Evolutionary conservation across 441 rosid species (phyloP).

Genomic region (Gossypium davidsonii): DNA sequence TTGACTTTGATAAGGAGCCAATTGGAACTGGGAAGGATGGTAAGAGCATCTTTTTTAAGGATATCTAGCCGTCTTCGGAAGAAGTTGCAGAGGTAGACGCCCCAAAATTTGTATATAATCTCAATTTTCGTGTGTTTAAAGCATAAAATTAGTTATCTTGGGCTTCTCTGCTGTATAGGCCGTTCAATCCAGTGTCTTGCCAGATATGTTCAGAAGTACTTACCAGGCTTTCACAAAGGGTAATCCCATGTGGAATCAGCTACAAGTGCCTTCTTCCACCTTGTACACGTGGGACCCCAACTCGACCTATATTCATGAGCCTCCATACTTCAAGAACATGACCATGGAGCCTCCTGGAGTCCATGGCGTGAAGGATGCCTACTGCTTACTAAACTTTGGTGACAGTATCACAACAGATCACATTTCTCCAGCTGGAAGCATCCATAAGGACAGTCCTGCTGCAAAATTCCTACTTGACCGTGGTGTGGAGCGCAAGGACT

Average conservation of each 20-base stretch:
- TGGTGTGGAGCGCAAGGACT: conserved; percentile 82
- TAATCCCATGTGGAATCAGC: conserved; percentile 88
- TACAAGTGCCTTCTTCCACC: conserved; percentile 54
- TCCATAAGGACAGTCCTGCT: conserved; percentile 93
- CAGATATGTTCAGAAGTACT: conserved; percentile 87
- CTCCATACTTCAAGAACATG: conserved; percentile 95
- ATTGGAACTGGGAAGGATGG: conserved; percentile 89
- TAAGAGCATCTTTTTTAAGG: conserved; percentile 65
- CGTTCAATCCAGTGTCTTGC: conserved; percentile 90
- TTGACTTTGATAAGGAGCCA: conserved; percentile 91
- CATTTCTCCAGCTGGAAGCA: conserved; percentile 96
- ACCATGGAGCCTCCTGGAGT: conserved; percentile 89
- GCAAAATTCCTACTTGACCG: conserved; percentile 81
- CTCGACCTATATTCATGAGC: conserved; percentile 96
- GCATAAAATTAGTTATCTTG: conserved; percentile 7
- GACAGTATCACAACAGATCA: conserved; percentile 98
- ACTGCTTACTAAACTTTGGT: conserved; percentile 90
- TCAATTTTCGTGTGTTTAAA: conserved; percentile 7
- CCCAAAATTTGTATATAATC: neutral
- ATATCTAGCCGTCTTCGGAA: conserved; percentile 87
- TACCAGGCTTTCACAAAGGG: conserved; percentile 91
- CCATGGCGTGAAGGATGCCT: conserved; percentile 88
- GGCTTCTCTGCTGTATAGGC: conserved; percentile 41
- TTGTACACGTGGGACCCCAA: conserved; percentile 82
- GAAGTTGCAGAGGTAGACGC: conserved; percentile 82